Base-by-base conservation (phyloP, 495 filamentous ascomycete genomes). In the Aspergillus nidulans region DNA sequence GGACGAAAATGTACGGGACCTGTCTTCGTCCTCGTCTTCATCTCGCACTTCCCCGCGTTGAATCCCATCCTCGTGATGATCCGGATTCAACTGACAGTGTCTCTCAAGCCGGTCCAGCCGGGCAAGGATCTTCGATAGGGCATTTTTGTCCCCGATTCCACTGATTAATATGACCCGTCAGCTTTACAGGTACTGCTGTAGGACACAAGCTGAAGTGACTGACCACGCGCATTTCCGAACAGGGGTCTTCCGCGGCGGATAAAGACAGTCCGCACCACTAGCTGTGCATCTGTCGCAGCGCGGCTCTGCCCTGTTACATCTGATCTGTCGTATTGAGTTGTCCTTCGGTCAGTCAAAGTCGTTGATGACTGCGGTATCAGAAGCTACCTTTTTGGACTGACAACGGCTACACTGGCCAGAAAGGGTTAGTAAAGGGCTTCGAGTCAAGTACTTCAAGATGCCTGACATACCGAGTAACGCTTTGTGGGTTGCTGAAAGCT, bases 101-200 rank as follows among this genome's bases (percentile, higher is more conserved):
- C 59, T 53, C 26, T 64, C 62, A 1, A 64, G 41, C 23, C 62
- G 62, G 13, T 64, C 52, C 5, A 64, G 56, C 20, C 62, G 58
- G 4, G 25, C 9, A 21, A 64, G 49, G 6, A 64, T 60, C 10
- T 57, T 21, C 12, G 20, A 26, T 5, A 64, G 58, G 24, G 59
- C 20, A 42, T 58, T 28, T 21, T 53, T 61, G 13, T 64, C 49
- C 0, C 42, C 7, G 24, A 43, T 1, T 7, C 46, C 48, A 25
- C 25, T 55, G 21, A 25, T 6, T 42, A 5, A 1, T 18, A 19
- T 15, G 19, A 9, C 38, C 36, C 8, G n/a, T 30, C 19, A 13
- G 12, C 26, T 30, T 18, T 13, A 15, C 18, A 12, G 6, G 7
- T 6, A 34, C 30, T 5, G 13, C 7, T 15, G 18, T 46, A 19